Evolutionary conservation across 2,329 filamentous ascomycete species (phyloP), one percentile per base, ranked within the genome.

Genomic region (Diatrype stigma): DNA sequence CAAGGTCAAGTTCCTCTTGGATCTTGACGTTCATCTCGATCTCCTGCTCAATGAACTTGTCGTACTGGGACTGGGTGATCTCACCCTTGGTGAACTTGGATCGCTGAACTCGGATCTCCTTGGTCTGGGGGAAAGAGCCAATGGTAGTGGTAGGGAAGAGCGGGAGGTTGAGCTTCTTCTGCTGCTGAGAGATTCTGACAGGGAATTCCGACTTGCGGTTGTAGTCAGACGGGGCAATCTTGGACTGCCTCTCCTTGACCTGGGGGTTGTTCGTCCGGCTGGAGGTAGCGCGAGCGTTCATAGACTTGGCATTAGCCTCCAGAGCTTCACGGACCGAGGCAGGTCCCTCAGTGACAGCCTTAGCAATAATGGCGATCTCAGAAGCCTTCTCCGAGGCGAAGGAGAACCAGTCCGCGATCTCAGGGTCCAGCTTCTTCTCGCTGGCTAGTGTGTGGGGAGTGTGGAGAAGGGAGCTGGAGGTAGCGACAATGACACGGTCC

Each of bases 81-180:
- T 97, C 92, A 70, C 88, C 89, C 87, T 99, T 99, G 82, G 92
- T 96, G 81, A 96, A 90, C 83, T 94, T 96, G 85, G 94, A 96
- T 69, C 94, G 89, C 78, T 92, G 86, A 66, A 95, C 78, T 78
- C 94, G 91, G 78, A 99, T 99, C 75, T 97, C 90, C 82, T 93
- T 92, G 73, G 94, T 99, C 82, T 99, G 94, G 63, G 94, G 94
- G 89, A 99, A 99, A 51, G 93, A 97, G 63, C 94, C 94, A 63
- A 99, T 99, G 72, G 94, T 99, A 73, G 94, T 99, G 70, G 94
- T 99, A 59, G 94, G 94, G 89, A 99, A 99, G 61, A 93, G 81
- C 63, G 94, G 94, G 55, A 99, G 89, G 70, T 89, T 92, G 69
- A 99, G 89, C 76, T 90, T 86, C 76, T 87, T 85, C 80, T 93